Evolutionary conservation across 768 basidiomycete species (phyloP), one percentile per base, ranked within the genome.

Genomic region (Psilocybe azurescens): DNA sequence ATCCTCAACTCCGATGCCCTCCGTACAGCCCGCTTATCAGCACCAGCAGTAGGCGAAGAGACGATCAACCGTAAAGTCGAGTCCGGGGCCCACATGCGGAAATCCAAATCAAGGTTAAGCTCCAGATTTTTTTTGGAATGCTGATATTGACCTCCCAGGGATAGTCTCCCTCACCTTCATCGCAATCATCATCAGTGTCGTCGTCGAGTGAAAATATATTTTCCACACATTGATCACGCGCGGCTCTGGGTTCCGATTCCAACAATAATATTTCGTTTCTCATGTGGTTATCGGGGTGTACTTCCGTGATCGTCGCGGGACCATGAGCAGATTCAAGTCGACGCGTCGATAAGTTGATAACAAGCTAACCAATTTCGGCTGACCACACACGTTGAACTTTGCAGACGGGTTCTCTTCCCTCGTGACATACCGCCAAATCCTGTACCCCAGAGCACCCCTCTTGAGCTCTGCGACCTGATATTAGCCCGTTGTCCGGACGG

Each of bases 11-110:
- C 20, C 20, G 20, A 20, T 20, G 20, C 20, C 20, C 20, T 20
- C 20, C 20, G 20, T 20, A 20, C 20, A 20, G 20, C 20, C 20
- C 20, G 20, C 20, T 20, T 20, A 20, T 20, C 20, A 20, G 30
- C 28, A 41, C 1, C 20, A 20, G 58, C 20, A 39, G 58, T 63
- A 28, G 71, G 69, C 20, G 20, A 20, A 20, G 20, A 20, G 20
- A 20, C 20, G 13, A 72, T 69, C 52, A 72, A 52, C 13, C 71
- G 56, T 58, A 72, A 52, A 29, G 71, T 72, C 41, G 71, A 67
- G 57, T 65, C 65, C 11, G 68, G 69, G 10, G 64, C 60, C 46
- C 65, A 62, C 33, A 48, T 44, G 18, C 53, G 20, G 20, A 65
- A 60, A 44, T 65, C 68, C 38, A 60, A 57, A 20, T 20, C 20